Percentiles rank a stretch among this genome's conserved stretches.
phyloP scores from a whole-genome alignment of 2,329 filamentous ascomycete genomes.

The Sclerotinia trifoliorum region DNA sequence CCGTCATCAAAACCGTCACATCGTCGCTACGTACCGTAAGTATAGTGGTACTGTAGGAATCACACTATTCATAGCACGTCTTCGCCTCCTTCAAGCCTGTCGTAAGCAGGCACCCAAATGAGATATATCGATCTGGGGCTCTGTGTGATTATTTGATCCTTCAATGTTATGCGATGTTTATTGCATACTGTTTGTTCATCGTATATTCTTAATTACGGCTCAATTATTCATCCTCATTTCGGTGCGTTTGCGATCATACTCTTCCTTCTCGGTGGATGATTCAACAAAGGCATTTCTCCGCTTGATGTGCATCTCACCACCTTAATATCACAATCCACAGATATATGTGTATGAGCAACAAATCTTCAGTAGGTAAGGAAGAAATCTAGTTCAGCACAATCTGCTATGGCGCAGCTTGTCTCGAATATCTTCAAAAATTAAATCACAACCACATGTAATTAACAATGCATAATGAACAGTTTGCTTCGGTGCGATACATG shows the following conservation, averaged over 20 bases:
- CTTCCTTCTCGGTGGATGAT: background rate
- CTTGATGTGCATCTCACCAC: background rate
- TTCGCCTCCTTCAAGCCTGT: conserved; percentile 2
- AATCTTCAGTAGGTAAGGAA: background rate
- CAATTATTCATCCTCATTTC: background rate
- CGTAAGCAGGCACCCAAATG: background rate
- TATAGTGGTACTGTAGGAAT: background rate
- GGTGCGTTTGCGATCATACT: background rate
- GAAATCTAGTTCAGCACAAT: background rate
- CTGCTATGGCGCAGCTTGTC: background rate
- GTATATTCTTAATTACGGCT: background rate
- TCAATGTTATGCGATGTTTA: background rate
- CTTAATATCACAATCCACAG: background rate
- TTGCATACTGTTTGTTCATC: too few relatives aligned
- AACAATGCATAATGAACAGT: background rate
- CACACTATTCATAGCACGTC: conserved; percentile 7
- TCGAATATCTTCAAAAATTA: background rate
- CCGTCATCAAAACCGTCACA: conserved; percentile 2
- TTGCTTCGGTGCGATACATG: background rate
- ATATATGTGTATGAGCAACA: background rate
- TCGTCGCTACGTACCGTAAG: background rate
- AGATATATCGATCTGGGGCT: background rate
- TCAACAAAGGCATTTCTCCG: background rate
- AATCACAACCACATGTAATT: background rate
- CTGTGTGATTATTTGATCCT: conserved; percentile 5